phyloP scores from a whole-genome alignment of 2,329 filamentous ascomycete species.

The Periconia sp. region DNA sequence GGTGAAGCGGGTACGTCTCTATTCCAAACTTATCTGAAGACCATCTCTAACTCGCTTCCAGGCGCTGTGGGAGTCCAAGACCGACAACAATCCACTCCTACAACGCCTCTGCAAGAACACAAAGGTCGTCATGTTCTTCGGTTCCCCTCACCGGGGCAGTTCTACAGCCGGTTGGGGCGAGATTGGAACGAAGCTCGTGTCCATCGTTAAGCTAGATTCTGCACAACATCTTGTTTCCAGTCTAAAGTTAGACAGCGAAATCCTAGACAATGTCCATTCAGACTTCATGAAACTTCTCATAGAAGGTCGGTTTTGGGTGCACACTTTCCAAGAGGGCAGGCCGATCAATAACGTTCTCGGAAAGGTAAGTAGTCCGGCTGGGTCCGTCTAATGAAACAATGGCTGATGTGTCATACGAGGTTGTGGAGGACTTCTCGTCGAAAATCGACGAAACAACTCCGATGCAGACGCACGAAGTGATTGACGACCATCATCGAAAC shows the following conservation, averaged over 20 bases:
- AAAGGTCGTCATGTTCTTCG: slow-evolving; percentile 16
- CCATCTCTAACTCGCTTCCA: not conserved
- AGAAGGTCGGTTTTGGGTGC: too few species aligned
- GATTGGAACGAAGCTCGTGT: slow-evolving; percentile 11
- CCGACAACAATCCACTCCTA: slow-evolving; percentile 3
- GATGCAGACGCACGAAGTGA: slow-evolving; percentile 12
- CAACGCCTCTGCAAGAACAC: slow-evolving; percentile 7
- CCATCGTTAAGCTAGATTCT: slow-evolving; percentile 8
- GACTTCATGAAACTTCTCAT: too few species aligned
- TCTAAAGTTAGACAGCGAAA: slow-evolving; percentile 10
- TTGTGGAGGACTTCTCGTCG: slow-evolving; percentile 13
- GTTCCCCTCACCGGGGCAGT: slow-evolving; percentile 12
- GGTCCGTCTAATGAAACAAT: not conserved
- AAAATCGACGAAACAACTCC: slow-evolving; percentile 9
- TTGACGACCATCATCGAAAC: slow-evolving; percentile 14
- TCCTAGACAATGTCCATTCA: too few species aligned
- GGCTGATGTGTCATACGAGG: slow-evolving; percentile 1
- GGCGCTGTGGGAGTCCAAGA: slow-evolving; percentile 14
- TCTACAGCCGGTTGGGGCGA: slow-evolving; percentile 7
- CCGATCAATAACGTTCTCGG: too few species aligned
- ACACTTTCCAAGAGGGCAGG: too few species aligned
- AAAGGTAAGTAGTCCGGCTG: slow-evolving; percentile 5
- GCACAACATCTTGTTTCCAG: slow-evolving; percentile 4
- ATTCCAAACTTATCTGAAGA: not conserved
- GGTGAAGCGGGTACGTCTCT: not conserved